Conservation (phyloP, 805 yeast genomes). For the Torulaspora microellipsoides region DNA sequence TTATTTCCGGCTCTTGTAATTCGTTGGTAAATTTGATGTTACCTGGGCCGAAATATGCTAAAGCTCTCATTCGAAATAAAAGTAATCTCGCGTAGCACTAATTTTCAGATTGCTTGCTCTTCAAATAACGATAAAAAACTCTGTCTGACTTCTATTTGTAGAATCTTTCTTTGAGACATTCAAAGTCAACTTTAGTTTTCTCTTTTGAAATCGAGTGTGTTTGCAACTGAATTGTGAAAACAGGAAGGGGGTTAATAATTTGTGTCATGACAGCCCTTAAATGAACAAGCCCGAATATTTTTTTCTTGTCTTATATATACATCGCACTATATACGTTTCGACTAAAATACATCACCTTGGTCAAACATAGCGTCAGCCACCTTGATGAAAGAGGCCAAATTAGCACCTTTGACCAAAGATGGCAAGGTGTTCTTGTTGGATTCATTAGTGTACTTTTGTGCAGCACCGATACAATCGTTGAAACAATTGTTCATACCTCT, state of each 20-base stretch:
- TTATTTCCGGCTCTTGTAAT: slow-evolving; percentile 36
- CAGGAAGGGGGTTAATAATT: too few relatives aligned
- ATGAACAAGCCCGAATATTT: too few relatives aligned
- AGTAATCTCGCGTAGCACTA: too few relatives aligned
- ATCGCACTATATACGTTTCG: neutral
- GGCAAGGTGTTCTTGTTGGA: slow-evolving; percentile 66
- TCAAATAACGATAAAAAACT: too few relatives aligned
- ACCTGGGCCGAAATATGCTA: slow-evolving; percentile 44
- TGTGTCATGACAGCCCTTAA: too few relatives aligned
- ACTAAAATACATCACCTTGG: slow-evolving; percentile 72
- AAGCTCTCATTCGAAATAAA: slow-evolving; percentile 41
- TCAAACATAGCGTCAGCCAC: slow-evolving; percentile 98
- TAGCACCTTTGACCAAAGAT: slow-evolving; percentile 96
- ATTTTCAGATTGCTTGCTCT: too few relatives aligned
- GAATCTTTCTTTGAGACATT: too few relatives aligned
- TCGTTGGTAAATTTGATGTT: slow-evolving; percentile 41
- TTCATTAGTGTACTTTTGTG: slow-evolving; percentile 73
- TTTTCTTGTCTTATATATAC: too few relatives aligned
- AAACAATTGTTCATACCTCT: slow-evolving; percentile 90
- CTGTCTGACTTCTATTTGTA: too few relatives aligned
- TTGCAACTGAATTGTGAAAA: too few relatives aligned
- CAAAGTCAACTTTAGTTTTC: too few relatives aligned
- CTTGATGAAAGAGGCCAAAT: slow-evolving; percentile 97
- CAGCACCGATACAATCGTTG: slow-evolving; percentile 87
- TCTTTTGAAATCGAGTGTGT: too few relatives aligned